Base-by-base conservation (phyloP, 2,329 filamentous ascomycete species). In the Juglanconis sp. region DNA sequence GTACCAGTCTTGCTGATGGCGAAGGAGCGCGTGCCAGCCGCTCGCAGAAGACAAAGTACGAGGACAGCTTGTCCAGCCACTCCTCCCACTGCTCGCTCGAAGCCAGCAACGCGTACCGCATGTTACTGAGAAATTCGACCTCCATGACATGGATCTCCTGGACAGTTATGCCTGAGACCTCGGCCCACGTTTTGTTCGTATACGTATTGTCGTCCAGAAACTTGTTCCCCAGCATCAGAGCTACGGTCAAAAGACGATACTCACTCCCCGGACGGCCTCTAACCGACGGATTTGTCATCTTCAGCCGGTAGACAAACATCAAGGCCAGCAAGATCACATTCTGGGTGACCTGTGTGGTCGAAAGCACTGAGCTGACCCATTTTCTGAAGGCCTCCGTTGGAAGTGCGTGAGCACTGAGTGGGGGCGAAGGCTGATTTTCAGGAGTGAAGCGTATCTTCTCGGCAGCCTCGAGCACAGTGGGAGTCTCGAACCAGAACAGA, bases 201-300 rank as follows among this genome's bases (percentile, higher is more conserved):
- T 99, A 99, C 0, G 95, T 98, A 73, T 98, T 99, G 74, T 99
- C 95, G 71, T 99, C 95, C 68, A 99, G 79, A 72, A 98, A 99
- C 79, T 99, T 99, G 75, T 99, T 99, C 63, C 93, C 94, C 62
- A 99, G 81, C 95, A 99, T 99, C 66, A 99, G 78, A 31, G 95
- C 95, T 53, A 98, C 93, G 0, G 95, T 98, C 69, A 98, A 81
- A 31, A 99, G 79, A 17, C 95, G 83, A 71, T 95, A 98, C 73
- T 98, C 95, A 73, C 95, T 99, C 5, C 95, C 95, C 30, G 88
- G 88, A 69, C 94, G 94, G 46, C 95, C 95, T 71, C 93, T 92
- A 17, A 98, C 94, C 3, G 83, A 86, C 0, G 92, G 91, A 68
- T 96, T 98, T 65, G 90, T 88, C 72, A 89, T 91, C 79, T 98